Evolutionary conservation across 768 basidiomycete genomes (phyloP).

Genomic region (Pleurotus citrinopileatus): DNA sequence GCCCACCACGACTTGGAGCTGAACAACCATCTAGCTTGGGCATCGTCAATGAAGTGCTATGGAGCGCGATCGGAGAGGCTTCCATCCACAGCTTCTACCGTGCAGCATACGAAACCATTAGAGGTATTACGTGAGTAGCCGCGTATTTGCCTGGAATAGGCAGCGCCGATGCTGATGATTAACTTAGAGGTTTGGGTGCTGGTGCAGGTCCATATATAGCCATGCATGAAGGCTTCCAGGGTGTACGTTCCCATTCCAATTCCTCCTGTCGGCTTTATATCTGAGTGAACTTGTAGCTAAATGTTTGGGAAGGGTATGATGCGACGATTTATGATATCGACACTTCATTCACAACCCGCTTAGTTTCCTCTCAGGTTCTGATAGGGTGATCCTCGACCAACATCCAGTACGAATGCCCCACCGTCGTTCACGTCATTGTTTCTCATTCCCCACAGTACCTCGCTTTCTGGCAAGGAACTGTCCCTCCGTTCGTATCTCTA

Average conservation of each 20-base stretch:
- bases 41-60: constrained; percentile 63
- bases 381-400: constrained; percentile 73
- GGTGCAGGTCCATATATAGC: constrained; percentile 53
- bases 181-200: constrained; percentile 60
- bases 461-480: constrained; percentile 38
- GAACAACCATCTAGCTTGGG: constrained; percentile 34
- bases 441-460: constrained; percentile 35
- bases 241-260: constrained; percentile 32
- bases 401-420: constrained; percentile 66
- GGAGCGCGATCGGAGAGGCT: constrained; percentile 52
- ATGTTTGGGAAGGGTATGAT: constrained; percentile 44
- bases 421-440: constrained; percentile 17
- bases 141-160: no score
- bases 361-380: constrained; percentile 73
- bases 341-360: constrained; percentile 8
- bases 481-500: constrained; percentile 32
- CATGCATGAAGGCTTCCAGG: constrained; percentile 68
- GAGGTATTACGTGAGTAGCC: constrained; percentile 32
- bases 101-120: constrained; percentile 44
- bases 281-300: constrained; percentile 27
- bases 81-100: constrained; percentile 40
- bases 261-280: not conserved
- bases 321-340: constrained; percentile 3
- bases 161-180: not conserved
- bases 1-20: constrained; percentile 6